Conservation (phyloP, 177 flowering plant genomes). For the Vitis hybrid region DNA sequence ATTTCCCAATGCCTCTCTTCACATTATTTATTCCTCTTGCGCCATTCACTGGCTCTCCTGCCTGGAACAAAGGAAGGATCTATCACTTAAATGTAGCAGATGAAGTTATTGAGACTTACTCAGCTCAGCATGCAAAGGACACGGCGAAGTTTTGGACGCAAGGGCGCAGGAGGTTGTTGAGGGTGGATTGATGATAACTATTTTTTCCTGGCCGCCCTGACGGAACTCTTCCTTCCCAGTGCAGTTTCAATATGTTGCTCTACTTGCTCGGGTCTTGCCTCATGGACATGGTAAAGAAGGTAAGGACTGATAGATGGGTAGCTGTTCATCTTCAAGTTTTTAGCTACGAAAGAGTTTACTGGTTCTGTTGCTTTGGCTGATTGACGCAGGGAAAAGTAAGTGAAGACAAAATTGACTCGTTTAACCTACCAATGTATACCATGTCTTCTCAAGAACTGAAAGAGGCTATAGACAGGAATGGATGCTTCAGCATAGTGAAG, state of each 20-base stretch:
- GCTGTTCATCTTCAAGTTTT: neutral
- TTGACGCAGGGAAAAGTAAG: neutral
- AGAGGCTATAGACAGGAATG: conserved; percentile 5
- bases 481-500: conserved; percentile 8
- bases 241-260: neutral
- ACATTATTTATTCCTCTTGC: neutral
- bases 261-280: neutral
- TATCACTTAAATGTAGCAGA: conserved; percentile 4
- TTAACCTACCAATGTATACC: conserved; percentile 14
- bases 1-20: neutral
- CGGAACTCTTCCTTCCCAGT: neutral
- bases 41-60: conserved; percentile 1
- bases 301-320: neutral
- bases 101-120: conserved; percentile 7
- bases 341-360: neutral
- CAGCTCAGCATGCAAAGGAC: conserved; percentile 1
- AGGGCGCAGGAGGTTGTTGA: neutral
- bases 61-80: conserved; percentile 11
- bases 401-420: conserved; percentile 16
- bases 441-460: neutral
- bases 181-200: conserved; percentile 10
- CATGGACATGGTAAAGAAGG: conserved; percentile 4
- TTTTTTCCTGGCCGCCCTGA: neutral
- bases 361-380: no score
- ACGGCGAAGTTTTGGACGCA: neutral